phyloP scores from a whole-genome alignment of 2,329 filamentous ascomycete genomes.

The Elsinoe arachidis region DNA sequence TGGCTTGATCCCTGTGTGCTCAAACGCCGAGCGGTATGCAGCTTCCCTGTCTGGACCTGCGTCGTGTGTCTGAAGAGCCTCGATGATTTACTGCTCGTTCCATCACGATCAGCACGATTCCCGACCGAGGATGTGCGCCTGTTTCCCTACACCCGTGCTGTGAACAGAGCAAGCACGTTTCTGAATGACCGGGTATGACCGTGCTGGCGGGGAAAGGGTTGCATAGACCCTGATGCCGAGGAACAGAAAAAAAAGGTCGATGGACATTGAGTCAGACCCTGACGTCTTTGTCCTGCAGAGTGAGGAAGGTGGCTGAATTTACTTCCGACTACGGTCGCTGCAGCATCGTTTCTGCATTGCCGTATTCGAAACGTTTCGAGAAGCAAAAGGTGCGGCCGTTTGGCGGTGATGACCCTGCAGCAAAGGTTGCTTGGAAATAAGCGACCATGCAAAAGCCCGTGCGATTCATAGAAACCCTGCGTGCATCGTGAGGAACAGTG shows the following conservation, averaged over 20 bases:
- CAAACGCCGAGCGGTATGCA: not conserved
- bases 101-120: not conserved
- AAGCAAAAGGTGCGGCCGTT: too few species aligned
- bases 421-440: not conserved
- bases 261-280: not conserved
- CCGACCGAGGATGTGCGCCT: not conserved
- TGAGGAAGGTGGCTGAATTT: conserved; percentile 1
- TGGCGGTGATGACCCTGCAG: too few species aligned
- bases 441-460: not conserved
- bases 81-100: not conserved
- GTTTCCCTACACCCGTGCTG: too few species aligned
- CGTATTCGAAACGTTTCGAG: too few species aligned
- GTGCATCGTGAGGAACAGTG: not conserved
- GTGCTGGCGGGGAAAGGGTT: not conserved
- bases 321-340: not conserved
- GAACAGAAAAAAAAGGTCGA: not conserved
- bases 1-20: not conserved
- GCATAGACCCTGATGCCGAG: not conserved
- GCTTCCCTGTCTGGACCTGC: not conserved
- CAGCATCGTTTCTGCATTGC: too few species aligned
- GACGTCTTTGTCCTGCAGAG: not conserved
- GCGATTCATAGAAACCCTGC: not conserved
- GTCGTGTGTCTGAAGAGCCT: not conserved
- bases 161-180: too few species aligned
- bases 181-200: not conserved